Evolutionary conservation across 2,329 filamentous ascomycete species (phyloP).

Genomic region (Mariannaea elegans): DNA sequence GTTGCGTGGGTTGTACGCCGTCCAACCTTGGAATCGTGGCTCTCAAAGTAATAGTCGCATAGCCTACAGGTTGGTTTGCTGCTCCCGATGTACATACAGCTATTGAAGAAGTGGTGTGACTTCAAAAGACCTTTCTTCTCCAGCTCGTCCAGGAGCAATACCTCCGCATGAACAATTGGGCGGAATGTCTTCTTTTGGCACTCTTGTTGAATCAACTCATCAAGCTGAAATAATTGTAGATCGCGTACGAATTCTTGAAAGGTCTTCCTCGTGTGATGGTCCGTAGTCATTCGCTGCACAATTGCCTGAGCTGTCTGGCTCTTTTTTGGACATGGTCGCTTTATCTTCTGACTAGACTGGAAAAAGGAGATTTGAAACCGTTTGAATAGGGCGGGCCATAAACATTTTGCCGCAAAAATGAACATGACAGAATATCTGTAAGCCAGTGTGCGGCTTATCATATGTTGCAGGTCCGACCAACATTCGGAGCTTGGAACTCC

Average conservation of each 20-base stretch:
- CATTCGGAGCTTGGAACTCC: slow-evolving; percentile 16
- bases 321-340: slow-evolving; percentile 8
- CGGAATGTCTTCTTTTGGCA: slow-evolving; percentile 23
- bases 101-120: slow-evolving; percentile 38
- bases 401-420: slow-evolving; percentile 22
- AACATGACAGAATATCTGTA: slow-evolving; percentile 27
- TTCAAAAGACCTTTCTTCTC: slow-evolving; percentile 23
- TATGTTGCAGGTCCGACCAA: slow-evolving; percentile 37
- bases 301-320: slow-evolving; percentile 21
- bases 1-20: slow-evolving; percentile 43
- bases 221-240: slow-evolving; percentile 27
- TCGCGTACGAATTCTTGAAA: slow-evolving; percentile 18
- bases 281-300: slow-evolving; percentile 18
- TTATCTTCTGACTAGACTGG: slow-evolving; percentile 27
- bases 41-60: slow-evolving; percentile 43
- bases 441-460: slow-evolving; percentile 27
- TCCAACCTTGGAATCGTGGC: slow-evolving; percentile 26
- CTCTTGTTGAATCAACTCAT: slow-evolving; percentile 22
- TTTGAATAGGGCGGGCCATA: slow-evolving; percentile 41
- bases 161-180: slow-evolving; percentile 45
- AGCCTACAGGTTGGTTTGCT: slow-evolving; percentile 49
- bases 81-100: slow-evolving; percentile 44
- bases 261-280: background rate
- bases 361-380: slow-evolving; percentile 37
- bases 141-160: slow-evolving; percentile 39